Percentiles rank a stretch among this genome's conserved stretches.
phyloP scores from a whole-genome alignment of 768 basidiomycete species.

The Macrolepiota albuminosa region DNA sequence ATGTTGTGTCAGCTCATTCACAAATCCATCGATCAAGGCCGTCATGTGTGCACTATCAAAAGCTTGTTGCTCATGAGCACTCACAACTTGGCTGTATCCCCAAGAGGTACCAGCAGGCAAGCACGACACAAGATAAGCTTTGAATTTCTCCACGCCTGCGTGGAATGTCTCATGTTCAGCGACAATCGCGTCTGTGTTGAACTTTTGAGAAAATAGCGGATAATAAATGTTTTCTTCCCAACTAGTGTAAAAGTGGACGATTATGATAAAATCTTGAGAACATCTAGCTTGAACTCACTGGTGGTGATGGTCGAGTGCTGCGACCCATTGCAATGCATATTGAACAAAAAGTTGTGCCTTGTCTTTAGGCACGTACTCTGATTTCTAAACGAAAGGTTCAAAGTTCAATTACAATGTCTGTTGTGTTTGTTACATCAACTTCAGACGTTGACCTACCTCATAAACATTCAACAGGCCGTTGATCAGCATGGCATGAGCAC shows the following conservation, averaged over 20 bases:
- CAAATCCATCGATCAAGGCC: conserved; percentile 13
- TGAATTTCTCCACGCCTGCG: conserved; percentile 11
- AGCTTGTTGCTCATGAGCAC: conserved; percentile 5
- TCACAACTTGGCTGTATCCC: conserved; percentile 14
- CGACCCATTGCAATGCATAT: conserved; percentile 16
- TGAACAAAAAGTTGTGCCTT: conserved; percentile 12
- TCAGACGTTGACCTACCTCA: conserved; percentile 6
- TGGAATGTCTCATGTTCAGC: conserved; percentile 17
- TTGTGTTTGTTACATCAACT: not conserved
- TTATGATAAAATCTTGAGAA: not conserved
- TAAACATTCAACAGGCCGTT: conserved; percentile 15
- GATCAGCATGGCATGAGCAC: conserved; percentile 14
- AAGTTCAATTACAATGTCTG: not conserved
- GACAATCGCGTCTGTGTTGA: conserved; percentile 14
- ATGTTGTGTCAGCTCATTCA: conserved; percentile 9
- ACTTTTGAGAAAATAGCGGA: conserved; percentile 15
- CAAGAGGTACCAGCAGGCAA: conserved; percentile 16
- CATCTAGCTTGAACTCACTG: conserved; percentile 4
- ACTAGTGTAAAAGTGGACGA: not conserved
- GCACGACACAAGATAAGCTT: conserved; percentile 17
- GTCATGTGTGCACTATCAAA: conserved; percentile 8
- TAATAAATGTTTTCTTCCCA: conserved; percentile 18
- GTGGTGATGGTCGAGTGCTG: conserved; percentile 16
- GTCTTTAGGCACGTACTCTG: conserved; percentile 2
- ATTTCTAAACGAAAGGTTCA: conserved; percentile 1